Evolutionary conservation across 331 rosid genomes (phyloP).

Genomic region (Cucumis variabilis): DNA sequence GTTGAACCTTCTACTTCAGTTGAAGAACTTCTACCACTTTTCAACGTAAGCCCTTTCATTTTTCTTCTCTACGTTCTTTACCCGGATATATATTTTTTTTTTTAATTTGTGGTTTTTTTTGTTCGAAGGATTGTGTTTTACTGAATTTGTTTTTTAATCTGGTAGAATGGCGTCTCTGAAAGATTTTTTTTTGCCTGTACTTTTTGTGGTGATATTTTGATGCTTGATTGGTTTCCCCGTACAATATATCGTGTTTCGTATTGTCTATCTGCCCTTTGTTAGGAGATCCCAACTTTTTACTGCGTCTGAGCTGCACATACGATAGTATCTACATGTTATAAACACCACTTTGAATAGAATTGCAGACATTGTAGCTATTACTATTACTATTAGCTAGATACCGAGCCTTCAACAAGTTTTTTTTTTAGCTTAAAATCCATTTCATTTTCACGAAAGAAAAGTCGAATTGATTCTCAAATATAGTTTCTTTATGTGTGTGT

Average conservation of each 20-base stretch:
- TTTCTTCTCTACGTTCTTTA: neutral
- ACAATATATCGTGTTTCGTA: neutral
- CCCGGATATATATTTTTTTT: too few species aligned
- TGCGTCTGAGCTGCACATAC: neutral
- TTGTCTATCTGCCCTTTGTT: neutral
- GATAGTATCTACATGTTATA: neutral
- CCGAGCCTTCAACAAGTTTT: neutral
- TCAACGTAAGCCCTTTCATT: slow-evolving; percentile 56
- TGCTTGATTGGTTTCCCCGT: neutral
- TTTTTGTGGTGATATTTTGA: neutral
- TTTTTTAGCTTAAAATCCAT: neutral
- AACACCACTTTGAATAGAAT: neutral
- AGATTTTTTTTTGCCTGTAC: too few species aligned
- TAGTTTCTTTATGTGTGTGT: neutral
- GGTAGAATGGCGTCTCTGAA: neutral
- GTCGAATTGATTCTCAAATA: neutral
- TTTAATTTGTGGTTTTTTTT: neutral
- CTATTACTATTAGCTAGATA: neutral
- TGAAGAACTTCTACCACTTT: slow-evolving; percentile 73
- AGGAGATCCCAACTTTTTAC: neutral
- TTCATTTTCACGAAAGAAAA: neutral
- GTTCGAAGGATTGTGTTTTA: neutral
- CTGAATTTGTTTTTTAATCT: neutral
- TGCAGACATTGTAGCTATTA: neutral
- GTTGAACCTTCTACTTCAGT: slow-evolving; percentile 71